Evolutionary conservation across 495 filamentous ascomycete species (phyloP), one percentile per base, ranked within the genome.

Genomic region (Podospora tetraspora): DNA sequence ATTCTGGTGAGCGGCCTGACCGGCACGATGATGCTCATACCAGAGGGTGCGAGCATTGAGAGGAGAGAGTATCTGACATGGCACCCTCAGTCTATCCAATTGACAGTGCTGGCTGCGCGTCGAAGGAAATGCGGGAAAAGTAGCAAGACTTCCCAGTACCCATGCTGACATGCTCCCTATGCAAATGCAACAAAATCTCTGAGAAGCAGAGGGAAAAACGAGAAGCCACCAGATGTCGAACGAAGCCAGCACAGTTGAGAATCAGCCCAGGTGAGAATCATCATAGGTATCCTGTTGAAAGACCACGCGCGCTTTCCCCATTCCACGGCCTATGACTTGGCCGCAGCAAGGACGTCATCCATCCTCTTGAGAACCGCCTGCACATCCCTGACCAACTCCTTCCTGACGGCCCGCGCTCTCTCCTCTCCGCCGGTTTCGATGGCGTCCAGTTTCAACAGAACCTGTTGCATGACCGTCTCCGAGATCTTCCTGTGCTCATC

Each of bases 381-480:
- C 6, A 90, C 88, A 73, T 93, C 87, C 68, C 81, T 87, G 58
- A 97, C 91, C 27, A 97, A 79, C 8, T 89, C 90, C 76, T 89
- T 91, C 72, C 94, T 84, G 72, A 83, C 85, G 59, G 80, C 81
- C 59, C 94, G 84, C 52, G 87, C 85, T 10, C 85, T 86, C 22
- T 78, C 82, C 71, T 94, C 85, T 7, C 86, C 88, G 22, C 89
- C 86, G 3, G 87, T 89, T 66, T 94, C 92, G 27, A 97, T 89
- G 16, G 84, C 89, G 80, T 97, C 94, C 27, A 94, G 82, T 79
- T 96, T 97, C 72, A 99, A 71, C 67, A 97, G 70, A 8, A 94
- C 84, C 75, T 97, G 91, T 62, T 87, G 84, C 82, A 98, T 80
- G 64, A 97, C 90, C 4, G 88, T 92, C 82, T 97, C 95, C 29